A percentile compares a stretch with the other conserved stretches of the same genome.
Conservation (phyloP, 2,329 filamentous ascomycete species). For the Colletotrichum gigasporum region DNA sequence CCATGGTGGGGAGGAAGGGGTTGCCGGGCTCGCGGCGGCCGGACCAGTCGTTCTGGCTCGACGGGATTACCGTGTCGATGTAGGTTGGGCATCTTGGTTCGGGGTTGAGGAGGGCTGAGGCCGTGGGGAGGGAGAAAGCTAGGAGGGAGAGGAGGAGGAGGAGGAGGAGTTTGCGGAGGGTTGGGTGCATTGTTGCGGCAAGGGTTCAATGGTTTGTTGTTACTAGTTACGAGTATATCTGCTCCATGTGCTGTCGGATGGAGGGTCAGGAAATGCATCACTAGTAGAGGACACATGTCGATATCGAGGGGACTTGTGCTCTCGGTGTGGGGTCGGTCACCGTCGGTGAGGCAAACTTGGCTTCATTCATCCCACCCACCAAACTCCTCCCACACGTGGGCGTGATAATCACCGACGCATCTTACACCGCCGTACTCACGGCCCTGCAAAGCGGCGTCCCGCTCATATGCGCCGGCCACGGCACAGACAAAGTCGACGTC, state of each 20-base stretch:
- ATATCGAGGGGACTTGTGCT: no score
- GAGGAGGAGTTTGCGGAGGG: background rate
- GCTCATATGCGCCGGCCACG: slow-evolving; percentile 34
- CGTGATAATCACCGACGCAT: slow-evolving; percentile 39
- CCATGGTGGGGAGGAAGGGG: slow-evolving; percentile 10
- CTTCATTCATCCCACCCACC: slow-evolving; percentile 31
- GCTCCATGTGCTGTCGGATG: background rate
- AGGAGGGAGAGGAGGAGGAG: background rate
- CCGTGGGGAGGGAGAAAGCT: background rate
- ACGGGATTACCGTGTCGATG: slow-evolving; percentile 11
- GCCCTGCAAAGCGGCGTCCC: slow-evolving; percentile 35
- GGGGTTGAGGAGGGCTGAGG: background rate
- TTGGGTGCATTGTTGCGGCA: background rate
- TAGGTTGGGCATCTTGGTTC: slow-evolving; percentile 17
- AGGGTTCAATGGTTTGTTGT: background rate
- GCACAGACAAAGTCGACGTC: slow-evolving; percentile 41
- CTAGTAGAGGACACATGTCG: no score
- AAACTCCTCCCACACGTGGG: slow-evolving; percentile 36
- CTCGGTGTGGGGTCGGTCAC: no score
- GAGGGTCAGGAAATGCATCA: no score
- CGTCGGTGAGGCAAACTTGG: slow-evolving; percentile 18
- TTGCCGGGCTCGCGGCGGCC: slow-evolving; percentile 8
- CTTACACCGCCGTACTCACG: slow-evolving; percentile 33
- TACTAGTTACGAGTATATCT: no score
- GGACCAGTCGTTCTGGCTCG: background rate